A percentile compares a stretch with the other conserved stretches of the same genome.
Evolutionary conservation across 2,329 filamentous ascomycete species (phyloP).

Genomic region (Delphinella strobiligena): DNA sequence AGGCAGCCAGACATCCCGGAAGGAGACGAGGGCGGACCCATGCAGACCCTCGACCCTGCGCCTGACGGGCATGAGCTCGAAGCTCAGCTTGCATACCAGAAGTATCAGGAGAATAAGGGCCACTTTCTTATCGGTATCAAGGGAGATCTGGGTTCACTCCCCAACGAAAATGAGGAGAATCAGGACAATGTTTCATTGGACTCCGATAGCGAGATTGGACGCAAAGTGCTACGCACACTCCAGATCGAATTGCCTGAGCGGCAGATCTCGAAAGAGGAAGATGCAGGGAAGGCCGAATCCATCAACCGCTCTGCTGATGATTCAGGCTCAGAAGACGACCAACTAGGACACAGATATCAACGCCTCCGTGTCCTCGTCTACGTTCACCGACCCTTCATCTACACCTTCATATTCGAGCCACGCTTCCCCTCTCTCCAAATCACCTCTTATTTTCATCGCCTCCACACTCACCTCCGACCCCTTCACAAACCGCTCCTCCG

Average conservation of each 20-base stretch:
- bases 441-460: slow-evolving; percentile 32
- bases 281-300: no score
- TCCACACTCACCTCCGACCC: slow-evolving; percentile 40
- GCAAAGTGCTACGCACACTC: slow-evolving; percentile 53
- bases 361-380: slow-evolving; percentile 59
- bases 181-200: slow-evolving; percentile 12
- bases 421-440: slow-evolving; percentile 43
- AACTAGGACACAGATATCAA: slow-evolving; percentile 10
- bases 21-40: slow-evolving; percentile 9
- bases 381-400: slow-evolving; percentile 62
- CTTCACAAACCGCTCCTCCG: slow-evolving; percentile 33
- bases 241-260: slow-evolving; percentile 44
- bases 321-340: no score
- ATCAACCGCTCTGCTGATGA: no score
- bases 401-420: slow-evolving; percentile 58
- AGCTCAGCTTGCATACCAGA: slow-evolving; percentile 47
- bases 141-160: slow-evolving; percentile 46
- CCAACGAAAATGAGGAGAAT: slow-evolving; percentile 30
- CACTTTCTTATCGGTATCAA: slow-evolving; percentile 58
- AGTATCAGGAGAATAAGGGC: slow-evolving; percentile 32
- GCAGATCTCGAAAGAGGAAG: slow-evolving; percentile 10
- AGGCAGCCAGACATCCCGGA: slow-evolving; percentile 7
- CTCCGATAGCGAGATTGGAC: slow-evolving; percentile 23
- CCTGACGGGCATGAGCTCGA: slow-evolving; percentile 38
- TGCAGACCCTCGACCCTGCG: slow-evolving; percentile 20